Evolutionary conservation across 441 rosid species (phyloP), one percentile per base, ranked within the genome.

Genomic region (Breynia disticha): DNA sequence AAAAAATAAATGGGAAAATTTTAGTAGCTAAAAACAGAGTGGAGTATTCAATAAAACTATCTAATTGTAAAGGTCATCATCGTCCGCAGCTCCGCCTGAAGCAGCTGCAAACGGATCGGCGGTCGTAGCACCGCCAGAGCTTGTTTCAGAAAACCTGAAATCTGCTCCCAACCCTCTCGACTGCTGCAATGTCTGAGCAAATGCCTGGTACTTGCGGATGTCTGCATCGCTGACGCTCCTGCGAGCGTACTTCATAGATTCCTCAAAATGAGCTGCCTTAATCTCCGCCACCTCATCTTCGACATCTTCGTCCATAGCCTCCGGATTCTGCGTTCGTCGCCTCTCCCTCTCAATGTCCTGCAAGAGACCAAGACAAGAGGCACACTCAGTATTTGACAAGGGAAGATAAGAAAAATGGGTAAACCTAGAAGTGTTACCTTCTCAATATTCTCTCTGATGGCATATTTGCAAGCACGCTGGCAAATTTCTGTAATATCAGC

Each of bases 21-120:
- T n/a, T n/a, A n/a, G n/a, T n/a, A n/a, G n/a, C n/a, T n/a, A n/a
- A n/a, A n/a, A n/a, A n/a, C n/a, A n/a, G n/a, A n/a, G n/a, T n/a
- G n/a, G n/a, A n/a, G n/a, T n/a, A n/a, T n/a, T n/a, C n/a, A n/a
- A n/a, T n/a, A n/a, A n/a, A n/a, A n/a, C n/a, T n/a, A 41, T 41
- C 63, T 74, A 87, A 73, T 74, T 79, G 76, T 87, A 87, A 51
- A 87, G 95, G 69, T 87, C 95, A 39, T 87, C 95, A 9, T 81
- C 90, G 16, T 84, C 90, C 17, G 73, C 90, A 19, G 76, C 89
- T 0, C 68, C 87, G 1, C 76, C 89, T 14, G 84, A 83, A 11
- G 93, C 49, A 52, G 84, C 74, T 16, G 83, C 79, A 61, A 87
- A 87, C 3, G 94, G 82, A 72, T 87, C 90, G 9, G 86, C 39